Conservation (phyloP, 2,329 filamentous ascomycete species). For the Lecanicillium sp. region DNA sequence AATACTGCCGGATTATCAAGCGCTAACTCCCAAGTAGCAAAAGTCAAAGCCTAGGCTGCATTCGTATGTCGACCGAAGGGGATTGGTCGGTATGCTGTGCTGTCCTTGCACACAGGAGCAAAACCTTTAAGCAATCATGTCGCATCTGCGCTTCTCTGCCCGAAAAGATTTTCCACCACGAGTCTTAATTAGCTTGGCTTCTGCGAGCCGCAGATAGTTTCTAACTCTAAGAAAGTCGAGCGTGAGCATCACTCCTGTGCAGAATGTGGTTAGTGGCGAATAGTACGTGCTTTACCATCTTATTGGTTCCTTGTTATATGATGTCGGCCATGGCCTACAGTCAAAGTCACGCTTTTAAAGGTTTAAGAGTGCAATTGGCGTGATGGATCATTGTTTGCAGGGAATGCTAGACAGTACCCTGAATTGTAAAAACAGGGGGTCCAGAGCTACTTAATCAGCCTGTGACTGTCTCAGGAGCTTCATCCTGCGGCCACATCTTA, state of each 20-base stretch:
- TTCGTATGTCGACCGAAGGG: neutral
- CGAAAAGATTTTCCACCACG: neutral
- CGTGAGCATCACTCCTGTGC: neutral
- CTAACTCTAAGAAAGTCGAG: neutral
- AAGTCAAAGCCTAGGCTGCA: too few relatives aligned
- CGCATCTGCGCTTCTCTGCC: neutral
- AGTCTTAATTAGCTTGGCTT: conserved; percentile 6
- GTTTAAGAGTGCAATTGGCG: too few relatives aligned
- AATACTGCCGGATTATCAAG: too few relatives aligned
- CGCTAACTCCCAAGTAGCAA: too few relatives aligned
- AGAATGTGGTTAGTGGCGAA: too few relatives aligned
- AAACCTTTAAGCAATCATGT: neutral
- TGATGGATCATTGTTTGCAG: too few relatives aligned
- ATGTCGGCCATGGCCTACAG: too few relatives aligned
- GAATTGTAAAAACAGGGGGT: too few relatives aligned
- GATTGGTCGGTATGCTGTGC: neutral
- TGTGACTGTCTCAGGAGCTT: neutral
- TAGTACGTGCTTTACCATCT: too few relatives aligned
- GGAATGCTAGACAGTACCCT: too few relatives aligned
- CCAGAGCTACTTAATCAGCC: neutral
- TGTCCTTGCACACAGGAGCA: neutral
- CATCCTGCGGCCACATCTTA: neutral
- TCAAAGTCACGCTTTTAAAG: too few relatives aligned
- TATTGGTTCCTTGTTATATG: too few relatives aligned
- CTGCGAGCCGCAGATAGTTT: conserved; percentile 2